Evolutionary conservation across 2,329 filamentous ascomycete species (phyloP), one percentile per base, ranked within the genome.

Genomic region (Aspergillus sp.): DNA sequence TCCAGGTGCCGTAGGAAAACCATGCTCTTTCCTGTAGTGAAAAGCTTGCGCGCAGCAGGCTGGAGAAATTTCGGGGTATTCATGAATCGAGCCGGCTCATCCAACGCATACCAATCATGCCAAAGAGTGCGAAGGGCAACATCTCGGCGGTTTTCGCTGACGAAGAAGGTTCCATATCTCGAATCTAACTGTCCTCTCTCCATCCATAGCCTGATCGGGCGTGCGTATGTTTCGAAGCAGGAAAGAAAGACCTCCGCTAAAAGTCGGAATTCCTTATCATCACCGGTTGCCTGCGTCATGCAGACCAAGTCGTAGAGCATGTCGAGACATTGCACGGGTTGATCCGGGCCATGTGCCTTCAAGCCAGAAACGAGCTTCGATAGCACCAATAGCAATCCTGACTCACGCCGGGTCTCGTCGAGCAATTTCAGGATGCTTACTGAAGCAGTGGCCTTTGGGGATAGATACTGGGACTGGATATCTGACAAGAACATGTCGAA

Each of bases 11-110:
- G 80, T n/a, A 95, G 63, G 27, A 95, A 81, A 1, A 91, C 75
- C 34, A 91, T 79, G 47, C 82, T 93, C 58, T 95, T 95, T 0
- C 89, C 89, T 1, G 85, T 80, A 1, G 80, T 86, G 48, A 94
- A 89, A 24, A 95, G 85, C 40, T 78, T 82, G 15, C 67, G 63
- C 0, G 75, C 76, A 2, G 79, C 74, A 2, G 79, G 71, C 24
- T 78, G 74, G 4, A 95, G 67, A 43, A 94, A 95, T 2, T 63
- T 69, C 0, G 89, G 88, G 0, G 80, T 78, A 45, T 81, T 76
- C 1, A 86, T 56, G 2, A 62, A 60, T 11, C 78, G 76, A 26
- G 43, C 31, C 4, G 75, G 66, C 3, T 69, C 57, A 1, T 77
- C 75, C 10, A 95, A 64, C 14, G 71, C 67, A 55, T 79, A 95